Evolutionary conservation across 139 green algal genomes (phyloP).

Genomic region (Gonium pectorale): DNA sequence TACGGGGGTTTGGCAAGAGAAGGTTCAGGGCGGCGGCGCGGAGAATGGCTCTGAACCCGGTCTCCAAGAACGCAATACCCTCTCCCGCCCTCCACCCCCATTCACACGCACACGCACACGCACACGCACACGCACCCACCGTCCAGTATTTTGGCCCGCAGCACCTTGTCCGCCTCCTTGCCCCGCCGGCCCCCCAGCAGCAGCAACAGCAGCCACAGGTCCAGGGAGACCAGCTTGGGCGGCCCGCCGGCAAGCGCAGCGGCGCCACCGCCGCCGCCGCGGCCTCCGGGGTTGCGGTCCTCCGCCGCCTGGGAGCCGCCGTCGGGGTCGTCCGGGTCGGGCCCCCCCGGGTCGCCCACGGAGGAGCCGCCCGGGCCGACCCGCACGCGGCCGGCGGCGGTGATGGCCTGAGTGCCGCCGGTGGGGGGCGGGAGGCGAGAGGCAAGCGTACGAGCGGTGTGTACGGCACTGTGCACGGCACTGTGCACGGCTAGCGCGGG

Average conservation of each 20-base stretch:
- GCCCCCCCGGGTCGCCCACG: neutral
- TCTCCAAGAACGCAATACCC: no score
- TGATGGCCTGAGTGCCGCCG: slow-evolving; percentile 14
- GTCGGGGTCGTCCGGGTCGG: neutral
- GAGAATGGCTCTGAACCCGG: no score
- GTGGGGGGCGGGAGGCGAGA: no score
- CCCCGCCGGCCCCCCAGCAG: slow-evolving; percentile 22
- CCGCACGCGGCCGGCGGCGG: neutral
- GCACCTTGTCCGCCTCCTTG: slow-evolving; percentile 36
- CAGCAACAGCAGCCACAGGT: slow-evolving; percentile 31
- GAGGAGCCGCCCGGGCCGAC: slow-evolving; percentile 13
- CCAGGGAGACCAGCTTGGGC: neutral
- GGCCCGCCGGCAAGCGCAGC: slow-evolving; percentile 32
- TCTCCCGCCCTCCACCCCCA: no score
- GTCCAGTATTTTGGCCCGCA: slow-evolving; percentile 24
- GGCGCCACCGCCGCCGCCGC: neutral
- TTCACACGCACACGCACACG: no score
- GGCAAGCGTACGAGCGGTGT: no score
- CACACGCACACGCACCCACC: slow-evolving; percentile 4
- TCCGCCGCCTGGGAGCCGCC: neutral
- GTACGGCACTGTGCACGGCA: no score
- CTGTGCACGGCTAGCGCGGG: no score
- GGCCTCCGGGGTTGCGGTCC: neutral
- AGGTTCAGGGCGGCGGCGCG: no score
- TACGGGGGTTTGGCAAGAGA: no score